These are phyloP conservation scores for Cercospora berteroae DNA, from an alignment of 2,329 filamentous ascomycete species.

Conservation along the genomic window DNA sequence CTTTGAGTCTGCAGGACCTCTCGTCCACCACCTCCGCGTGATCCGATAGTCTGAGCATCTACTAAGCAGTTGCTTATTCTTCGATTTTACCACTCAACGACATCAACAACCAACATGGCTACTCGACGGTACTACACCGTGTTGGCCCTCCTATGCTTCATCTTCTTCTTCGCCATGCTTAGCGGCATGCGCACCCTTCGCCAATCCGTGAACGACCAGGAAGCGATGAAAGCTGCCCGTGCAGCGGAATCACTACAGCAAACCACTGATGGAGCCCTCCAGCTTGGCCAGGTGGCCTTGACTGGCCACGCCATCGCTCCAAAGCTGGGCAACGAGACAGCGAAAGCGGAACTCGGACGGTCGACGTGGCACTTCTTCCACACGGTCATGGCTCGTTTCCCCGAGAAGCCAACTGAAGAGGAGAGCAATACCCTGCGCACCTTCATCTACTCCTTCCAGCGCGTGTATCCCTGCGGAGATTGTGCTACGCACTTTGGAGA, in stretches of 20 bases:
- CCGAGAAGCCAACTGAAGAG: conserved; percentile 60
- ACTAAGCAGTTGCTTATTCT: neutral
- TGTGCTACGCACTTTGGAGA: conserved; percentile 63
- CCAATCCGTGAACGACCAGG: neutral
- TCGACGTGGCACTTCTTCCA: conserved; percentile 66
- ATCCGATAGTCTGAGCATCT: neutral
- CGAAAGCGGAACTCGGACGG: conserved; percentile 67
- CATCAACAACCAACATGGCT: conserved; percentile 4
- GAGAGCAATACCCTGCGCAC: conserved; percentile 59
- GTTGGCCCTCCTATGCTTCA: conserved; percentile 15
- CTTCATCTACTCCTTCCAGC: conserved; percentile 63
- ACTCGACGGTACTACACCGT: conserved; percentile 13
- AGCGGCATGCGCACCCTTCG: conserved; percentile 13
- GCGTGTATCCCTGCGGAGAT: conserved; percentile 66
- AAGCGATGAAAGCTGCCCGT: neutral
- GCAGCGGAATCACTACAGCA: neutral
- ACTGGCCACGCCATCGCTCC: conserved; percentile 65
- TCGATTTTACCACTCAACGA: neutral
- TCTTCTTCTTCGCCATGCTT: conserved; percentile 49
- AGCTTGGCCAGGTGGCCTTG: conserved; percentile 15
- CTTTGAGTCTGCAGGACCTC: neutral
- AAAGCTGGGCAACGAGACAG: conserved; percentile 77
- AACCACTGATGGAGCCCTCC: neutral
- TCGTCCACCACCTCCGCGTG: neutral
- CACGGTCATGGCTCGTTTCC: conserved; percentile 65